These are phyloP conservation scores for Arthrobotrys megalospora DNA, from an alignment of 2,329 filamentous ascomycete species.

Conservation along the genomic window DNA sequence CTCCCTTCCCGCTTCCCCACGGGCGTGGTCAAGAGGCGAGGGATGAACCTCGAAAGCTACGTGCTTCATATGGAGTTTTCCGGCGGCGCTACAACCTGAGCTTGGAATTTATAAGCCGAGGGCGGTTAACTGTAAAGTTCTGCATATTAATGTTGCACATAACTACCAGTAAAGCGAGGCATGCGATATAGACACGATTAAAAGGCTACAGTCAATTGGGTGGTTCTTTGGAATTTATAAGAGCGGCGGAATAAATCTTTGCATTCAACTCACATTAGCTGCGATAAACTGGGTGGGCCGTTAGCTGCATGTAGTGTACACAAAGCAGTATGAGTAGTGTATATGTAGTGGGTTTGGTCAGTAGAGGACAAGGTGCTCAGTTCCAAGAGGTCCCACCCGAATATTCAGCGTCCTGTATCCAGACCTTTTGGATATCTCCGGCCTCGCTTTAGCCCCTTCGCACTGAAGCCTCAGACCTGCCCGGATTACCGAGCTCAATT, in stretches of 20 bases:
- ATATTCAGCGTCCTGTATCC: conserved; percentile 12
- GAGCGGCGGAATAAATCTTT: neutral
- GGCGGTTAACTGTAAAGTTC: conserved; percentile 11
- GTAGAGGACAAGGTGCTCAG: neutral
- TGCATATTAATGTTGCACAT: conserved; percentile 31
- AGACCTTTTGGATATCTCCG: conserved; percentile 5
- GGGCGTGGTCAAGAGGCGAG: conserved; percentile 10
- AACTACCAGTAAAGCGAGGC: neutral
- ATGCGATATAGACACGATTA: neutral
- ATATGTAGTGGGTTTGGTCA: no score
- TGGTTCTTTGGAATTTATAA: neutral
- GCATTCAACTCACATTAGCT: neutral
- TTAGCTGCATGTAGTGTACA: neutral
- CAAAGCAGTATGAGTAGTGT: no score
- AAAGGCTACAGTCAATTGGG: neutral
- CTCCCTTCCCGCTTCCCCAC: conserved; percentile 43
- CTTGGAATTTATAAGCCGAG: conserved; percentile 40
- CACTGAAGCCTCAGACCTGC: conserved; percentile 19
- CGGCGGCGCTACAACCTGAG: conserved; percentile 32
- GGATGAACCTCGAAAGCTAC: conserved; percentile 4
- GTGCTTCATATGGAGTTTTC: conserved; percentile 16
- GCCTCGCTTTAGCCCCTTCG: conserved; percentile 11
- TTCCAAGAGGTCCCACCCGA: conserved; percentile 2
- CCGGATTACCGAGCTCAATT: conserved; percentile 46
- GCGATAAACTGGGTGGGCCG: neutral